Evolutionary conservation across 2,329 filamentous ascomycete genomes (phyloP).

Genomic region (Trichoderma koningii): DNA sequence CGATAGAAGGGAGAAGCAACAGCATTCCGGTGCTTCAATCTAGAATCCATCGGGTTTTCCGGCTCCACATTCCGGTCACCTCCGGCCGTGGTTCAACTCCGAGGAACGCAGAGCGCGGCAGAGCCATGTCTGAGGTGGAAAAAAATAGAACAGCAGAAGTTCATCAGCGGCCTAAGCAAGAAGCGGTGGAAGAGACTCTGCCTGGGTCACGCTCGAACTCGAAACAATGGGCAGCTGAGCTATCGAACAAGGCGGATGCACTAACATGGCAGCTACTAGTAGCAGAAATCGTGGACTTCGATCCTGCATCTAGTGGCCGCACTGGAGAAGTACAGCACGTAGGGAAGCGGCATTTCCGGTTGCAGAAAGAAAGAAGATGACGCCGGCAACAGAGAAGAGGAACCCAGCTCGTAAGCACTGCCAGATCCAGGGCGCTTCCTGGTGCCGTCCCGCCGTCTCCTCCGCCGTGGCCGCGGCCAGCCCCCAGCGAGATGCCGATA

Average conservation of each 20-base stretch:
- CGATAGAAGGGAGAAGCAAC: conserved; percentile 7
- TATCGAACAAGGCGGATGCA: conserved; percentile 26
- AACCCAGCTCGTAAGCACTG: conserved; percentile 10
- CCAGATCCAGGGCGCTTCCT: conserved; percentile 12
- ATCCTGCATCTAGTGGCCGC: conserved; percentile 19
- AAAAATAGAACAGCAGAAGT: conserved; percentile 11
- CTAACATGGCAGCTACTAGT: conserved; percentile 10
- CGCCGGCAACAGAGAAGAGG: background rate
- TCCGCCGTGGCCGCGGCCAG: conserved; percentile 8
- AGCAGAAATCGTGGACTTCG: conserved; percentile 19
- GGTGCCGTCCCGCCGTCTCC: background rate
- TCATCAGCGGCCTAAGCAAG: background rate
- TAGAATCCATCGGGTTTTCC: conserved; percentile 23
- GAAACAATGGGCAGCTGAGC: conserved; percentile 27
- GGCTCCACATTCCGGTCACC: conserved; percentile 26
- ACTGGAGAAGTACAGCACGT: background rate
- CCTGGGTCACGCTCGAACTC: conserved; percentile 18
- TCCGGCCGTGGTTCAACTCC: conserved; percentile 19
- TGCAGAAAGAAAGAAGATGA: background rate
- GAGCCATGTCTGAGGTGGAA: conserved; percentile 5
- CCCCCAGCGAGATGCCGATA: conserved; percentile 16
- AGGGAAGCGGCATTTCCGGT: conserved; percentile 17
- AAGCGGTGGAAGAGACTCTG: background rate
- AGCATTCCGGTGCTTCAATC: conserved; percentile 13
- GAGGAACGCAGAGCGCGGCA: conserved; percentile 16